Conservation (phyloP, 352 stramenopile species). For the Phytophthora foliorum region DNA sequence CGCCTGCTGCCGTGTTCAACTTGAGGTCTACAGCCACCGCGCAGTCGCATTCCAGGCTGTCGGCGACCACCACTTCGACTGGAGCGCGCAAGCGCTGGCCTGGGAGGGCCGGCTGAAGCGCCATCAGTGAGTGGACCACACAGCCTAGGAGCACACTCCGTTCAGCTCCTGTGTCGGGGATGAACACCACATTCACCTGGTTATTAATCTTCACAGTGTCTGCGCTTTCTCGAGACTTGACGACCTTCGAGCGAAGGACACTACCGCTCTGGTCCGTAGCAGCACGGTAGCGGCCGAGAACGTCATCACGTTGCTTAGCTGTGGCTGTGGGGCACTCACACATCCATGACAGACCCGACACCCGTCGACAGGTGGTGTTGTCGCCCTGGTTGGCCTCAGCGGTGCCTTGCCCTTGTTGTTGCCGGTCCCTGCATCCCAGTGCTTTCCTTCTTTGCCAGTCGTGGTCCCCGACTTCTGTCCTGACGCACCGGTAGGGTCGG, state of each 20-base stretch:
- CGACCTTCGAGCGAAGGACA: background rate
- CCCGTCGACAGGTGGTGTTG: background rate
- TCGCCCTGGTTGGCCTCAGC: too few species aligned
- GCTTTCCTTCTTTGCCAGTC: background rate
- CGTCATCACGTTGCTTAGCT: background rate
- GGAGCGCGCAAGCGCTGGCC: background rate
- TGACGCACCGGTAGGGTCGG: background rate
- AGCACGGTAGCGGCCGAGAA: background rate
- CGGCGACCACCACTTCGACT: constrained; percentile 1
- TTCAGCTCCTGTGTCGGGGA: constrained; percentile 2
- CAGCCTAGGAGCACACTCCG: constrained; percentile 1
- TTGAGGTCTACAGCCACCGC: background rate
- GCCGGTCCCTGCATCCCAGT: too few species aligned
- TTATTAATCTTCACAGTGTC: constrained; percentile 8
- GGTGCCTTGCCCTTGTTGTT: too few species aligned
- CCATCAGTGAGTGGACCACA: constrained; percentile 7
- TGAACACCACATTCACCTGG: background rate
- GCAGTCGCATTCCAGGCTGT: constrained; percentile 7
- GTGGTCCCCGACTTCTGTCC: background rate
- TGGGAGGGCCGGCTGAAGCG: background rate
- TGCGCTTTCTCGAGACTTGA: background rate
- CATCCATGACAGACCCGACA: constrained; percentile 2
- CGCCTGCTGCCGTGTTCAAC: constrained; percentile 10
- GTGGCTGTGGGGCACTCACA: constrained; percentile 8
- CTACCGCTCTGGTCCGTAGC: background rate